Evolutionary conservation across 768 basidiomycete genomes (phyloP).

Genomic region (Auricularia sp.): DNA sequence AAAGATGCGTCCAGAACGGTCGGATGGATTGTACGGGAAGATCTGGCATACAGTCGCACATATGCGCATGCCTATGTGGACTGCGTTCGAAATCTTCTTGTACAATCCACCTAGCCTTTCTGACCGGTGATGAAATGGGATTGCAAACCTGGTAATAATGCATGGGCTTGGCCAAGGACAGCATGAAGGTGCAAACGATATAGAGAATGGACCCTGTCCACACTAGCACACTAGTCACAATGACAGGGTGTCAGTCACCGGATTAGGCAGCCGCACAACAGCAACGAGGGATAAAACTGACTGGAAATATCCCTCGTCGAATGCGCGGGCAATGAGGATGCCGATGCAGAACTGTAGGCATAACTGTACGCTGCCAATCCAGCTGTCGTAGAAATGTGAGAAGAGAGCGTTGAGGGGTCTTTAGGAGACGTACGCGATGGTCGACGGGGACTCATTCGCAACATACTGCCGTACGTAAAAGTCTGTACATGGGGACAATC

Average conservation of each 20-base stretch:
- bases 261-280: slow-evolving; percentile 12
- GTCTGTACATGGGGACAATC: slow-evolving; percentile 16
- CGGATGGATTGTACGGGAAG: too few species aligned
- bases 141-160: slow-evolving; percentile 33
- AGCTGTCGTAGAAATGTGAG: slow-evolving; percentile 14
- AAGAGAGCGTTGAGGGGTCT: too few species aligned
- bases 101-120: too few species aligned
- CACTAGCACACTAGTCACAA: slow-evolving; percentile 26
- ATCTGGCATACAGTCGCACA: too few species aligned
- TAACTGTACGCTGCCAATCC: slow-evolving; percentile 42
- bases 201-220: slow-evolving; percentile 35
- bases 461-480: slow-evolving; percentile 29
- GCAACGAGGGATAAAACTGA: slow-evolving; percentile 17
- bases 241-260: slow-evolving; percentile 12
- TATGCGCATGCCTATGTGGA: too few species aligned
- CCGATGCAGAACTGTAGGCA: slow-evolving; percentile 36
- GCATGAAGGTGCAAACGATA: slow-evolving; percentile 33
- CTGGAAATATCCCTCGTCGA: slow-evolving; percentile 43
- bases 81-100: too few species aligned
- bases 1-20: too few species aligned
- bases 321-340: slow-evolving; percentile 35
- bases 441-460: slow-evolving; percentile 18
- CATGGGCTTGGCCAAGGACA: slow-evolving; percentile 32
- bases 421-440: too few species aligned
- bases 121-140: too few species aligned